Evolutionary conservation across 495 filamentous ascomycete genomes (phyloP).

Genomic region (Neurospora sp.): DNA sequence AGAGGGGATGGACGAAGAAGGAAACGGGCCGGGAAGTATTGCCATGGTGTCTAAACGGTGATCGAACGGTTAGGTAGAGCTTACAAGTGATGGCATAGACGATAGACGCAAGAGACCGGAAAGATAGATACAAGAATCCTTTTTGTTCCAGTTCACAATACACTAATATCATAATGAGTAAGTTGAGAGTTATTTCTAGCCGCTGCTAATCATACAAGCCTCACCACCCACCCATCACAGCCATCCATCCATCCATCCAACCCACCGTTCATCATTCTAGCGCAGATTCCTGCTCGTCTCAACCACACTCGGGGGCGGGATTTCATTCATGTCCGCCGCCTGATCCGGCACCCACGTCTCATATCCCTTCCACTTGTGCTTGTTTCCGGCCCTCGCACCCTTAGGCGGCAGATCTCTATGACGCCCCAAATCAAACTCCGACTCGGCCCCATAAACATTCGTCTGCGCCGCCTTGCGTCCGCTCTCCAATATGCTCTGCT

Average conservation of each 20-base stretch:
- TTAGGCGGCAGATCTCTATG: too few relatives aligned
- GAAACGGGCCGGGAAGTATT: too few relatives aligned
- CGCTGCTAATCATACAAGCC: too few relatives aligned
- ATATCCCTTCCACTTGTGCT: neutral
- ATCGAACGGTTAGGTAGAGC: too few relatives aligned
- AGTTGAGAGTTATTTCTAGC: too few relatives aligned
- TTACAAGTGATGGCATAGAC: too few relatives aligned
- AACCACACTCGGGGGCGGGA: slow-evolving; percentile 3
- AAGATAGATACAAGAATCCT: neutral
- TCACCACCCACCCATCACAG: too few relatives aligned
- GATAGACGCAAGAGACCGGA: neutral
- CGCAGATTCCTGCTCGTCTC: neutral
- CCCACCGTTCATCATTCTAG: neutral
- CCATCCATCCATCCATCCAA: too few relatives aligned
- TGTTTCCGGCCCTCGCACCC: too few relatives aligned
- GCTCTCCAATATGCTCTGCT: too few relatives aligned
- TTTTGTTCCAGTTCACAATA: neutral
- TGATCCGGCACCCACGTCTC: neutral
- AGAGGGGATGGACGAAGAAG: neutral
- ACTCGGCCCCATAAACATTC: neutral
- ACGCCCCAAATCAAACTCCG: neutral
- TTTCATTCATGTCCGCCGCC: neutral
- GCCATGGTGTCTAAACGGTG: too few relatives aligned
- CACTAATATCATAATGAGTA: too few relatives aligned
- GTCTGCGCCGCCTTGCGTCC: slow-evolving; percentile 6